Base-by-base conservation (phyloP, 768 basidiomycete species). In the Calocybe indica region DNA sequence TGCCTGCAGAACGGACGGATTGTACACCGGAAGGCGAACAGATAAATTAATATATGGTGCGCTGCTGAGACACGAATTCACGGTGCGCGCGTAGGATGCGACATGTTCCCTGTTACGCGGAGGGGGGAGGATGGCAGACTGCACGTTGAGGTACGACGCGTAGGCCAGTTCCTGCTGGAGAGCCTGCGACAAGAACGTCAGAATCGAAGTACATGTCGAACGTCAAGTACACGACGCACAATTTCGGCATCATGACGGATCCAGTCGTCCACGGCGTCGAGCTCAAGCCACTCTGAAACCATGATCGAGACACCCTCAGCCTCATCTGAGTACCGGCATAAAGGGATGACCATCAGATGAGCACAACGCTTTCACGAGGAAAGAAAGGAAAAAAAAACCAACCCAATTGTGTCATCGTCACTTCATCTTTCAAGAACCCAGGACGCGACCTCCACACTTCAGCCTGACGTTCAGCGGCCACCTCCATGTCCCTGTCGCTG, bases 161-260 rank as follows among this genome's bases (percentile, higher is more conserved):
- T 93, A 96, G 2, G 89, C 76, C 11, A 96, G 75, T 64, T 99
- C 96, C 67, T 97, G 93, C 47, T 83, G 82, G 11, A 99, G 75
- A 8, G 96, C 95, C 92, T 95, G 50, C 35, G 43, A 45, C 37
- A 37, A 52, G 52, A 45, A 28, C 35, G 38, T 28, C 30, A 13
- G 38, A 48, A n/a, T 10, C 40, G 32, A 39, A 38, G 5, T n/a
- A 9, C 35, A 30, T 44, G 44, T 43, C 48, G 52, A 56, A 51
- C 52, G 37, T 39, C 9, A 48, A 40, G 53, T 43, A 51, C 54
- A 31, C 39, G 44, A 38, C 87, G 67, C 63, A 93, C 93, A 46
- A 95, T 88, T 68, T 95, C 96, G 39, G 92, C 87, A 61, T 99
- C 96, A 57, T 95, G 91, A 39, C 96, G 81, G 46, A 98, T 84